Percentiles rank a stretch among this genome's conserved stretches.
Conservation (phyloP, 1,284 basidiomycete genomes). For the Sporisorium exsertum region DNA sequence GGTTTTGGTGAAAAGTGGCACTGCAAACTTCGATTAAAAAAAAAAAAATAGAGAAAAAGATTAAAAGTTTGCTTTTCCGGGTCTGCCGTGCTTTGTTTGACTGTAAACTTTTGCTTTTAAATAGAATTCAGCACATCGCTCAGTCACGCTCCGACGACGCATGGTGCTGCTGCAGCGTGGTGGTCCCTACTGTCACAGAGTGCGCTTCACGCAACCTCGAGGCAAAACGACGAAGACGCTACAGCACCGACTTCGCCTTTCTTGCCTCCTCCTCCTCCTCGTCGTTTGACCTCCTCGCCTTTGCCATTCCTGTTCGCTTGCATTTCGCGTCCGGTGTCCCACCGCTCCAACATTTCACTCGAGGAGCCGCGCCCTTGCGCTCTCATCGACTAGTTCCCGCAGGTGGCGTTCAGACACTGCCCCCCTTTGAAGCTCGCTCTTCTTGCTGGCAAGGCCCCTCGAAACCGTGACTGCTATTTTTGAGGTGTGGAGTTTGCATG, state of each 20-base stretch:
- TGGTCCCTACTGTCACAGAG: not conserved
- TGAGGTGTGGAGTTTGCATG: slow-evolving; percentile 3
- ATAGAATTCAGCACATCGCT: too few species aligned
- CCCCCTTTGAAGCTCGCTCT: not conserved
- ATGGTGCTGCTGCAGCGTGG: not conserved
- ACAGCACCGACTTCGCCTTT: not conserved
- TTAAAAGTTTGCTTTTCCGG: not conserved
- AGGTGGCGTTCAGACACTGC: not conserved
- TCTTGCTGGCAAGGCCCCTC: not conserved
- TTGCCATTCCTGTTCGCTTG: not conserved
- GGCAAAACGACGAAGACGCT: not conserved
- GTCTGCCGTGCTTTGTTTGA: too few species aligned
- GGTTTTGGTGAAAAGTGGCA: not conserved
- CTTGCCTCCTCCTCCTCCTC: not conserved
- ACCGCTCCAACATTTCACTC: not conserved
- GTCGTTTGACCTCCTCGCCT: not conserved
- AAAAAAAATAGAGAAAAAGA: not conserved
- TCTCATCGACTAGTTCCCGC: not conserved
- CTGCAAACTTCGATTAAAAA: not conserved
- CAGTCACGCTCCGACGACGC: too few species aligned
- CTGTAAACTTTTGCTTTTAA: too few species aligned
- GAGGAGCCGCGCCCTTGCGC: not conserved
- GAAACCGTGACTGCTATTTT: not conserved
- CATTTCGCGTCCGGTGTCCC: not conserved
- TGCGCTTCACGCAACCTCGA: not conserved